Conservation (phyloP, 768 basidiomycete species). For the Suillus sp. region DNA sequence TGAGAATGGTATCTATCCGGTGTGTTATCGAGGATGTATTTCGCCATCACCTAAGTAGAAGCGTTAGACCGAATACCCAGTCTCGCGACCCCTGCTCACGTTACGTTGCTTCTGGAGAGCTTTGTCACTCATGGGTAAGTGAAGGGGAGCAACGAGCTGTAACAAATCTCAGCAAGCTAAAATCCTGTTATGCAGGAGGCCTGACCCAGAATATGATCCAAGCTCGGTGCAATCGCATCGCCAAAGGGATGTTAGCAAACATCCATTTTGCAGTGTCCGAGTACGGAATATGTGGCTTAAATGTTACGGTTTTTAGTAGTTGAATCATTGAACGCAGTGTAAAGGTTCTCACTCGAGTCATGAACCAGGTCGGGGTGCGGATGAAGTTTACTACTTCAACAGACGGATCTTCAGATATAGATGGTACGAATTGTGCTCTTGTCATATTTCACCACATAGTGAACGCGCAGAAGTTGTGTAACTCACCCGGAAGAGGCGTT, state of each 20-base stretch:
- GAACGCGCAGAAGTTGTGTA: not conserved
- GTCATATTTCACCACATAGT: not conserved
- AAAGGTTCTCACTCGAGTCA: constrained; percentile 41
- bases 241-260: constrained; percentile 54
- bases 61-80: not conserved
- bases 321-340: not conserved
- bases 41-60: not conserved
- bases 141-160: constrained; percentile 24
- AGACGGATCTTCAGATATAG: constrained; percentile 21
- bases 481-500: constrained; percentile 2
- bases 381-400: constrained; percentile 58
- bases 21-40: not conserved
- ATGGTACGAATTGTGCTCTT: constrained; percentile 1
- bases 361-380: constrained; percentile 64
- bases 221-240: constrained; percentile 53
- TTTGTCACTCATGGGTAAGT: constrained; percentile 16
- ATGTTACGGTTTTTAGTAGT: constrained; percentile 33
- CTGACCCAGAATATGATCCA: constrained; percentile 51
- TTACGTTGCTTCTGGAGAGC: constrained; percentile 16
- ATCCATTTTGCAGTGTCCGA: constrained; percentile 46
- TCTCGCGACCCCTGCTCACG: constrained; percentile 6
- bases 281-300: constrained; percentile 40
- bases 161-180: not conserved
- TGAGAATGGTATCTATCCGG: not conserved
- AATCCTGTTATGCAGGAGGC: not conserved